Percentiles rank a stretch among this genome's conserved stretches.
phyloP scores from a whole-genome alignment of 305 asterid species.

The Euphrasia arctica region DNA sequence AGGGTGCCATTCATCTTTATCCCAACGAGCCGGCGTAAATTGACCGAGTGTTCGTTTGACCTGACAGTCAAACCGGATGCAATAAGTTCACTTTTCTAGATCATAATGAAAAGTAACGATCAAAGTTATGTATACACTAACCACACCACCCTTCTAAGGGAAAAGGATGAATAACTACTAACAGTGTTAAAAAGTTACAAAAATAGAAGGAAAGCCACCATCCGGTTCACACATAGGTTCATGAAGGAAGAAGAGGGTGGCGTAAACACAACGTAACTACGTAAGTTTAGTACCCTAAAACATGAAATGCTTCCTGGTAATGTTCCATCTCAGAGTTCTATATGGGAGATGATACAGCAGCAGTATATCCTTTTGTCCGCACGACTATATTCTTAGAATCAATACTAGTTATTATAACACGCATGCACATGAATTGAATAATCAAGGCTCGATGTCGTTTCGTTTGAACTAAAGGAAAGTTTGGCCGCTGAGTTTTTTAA shows the following conservation, averaged over 20 bases:
- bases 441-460: no score
- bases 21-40: constrained; percentile 96
- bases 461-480: no score
- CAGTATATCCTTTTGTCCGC: background rate
- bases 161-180: background rate
- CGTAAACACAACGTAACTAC: background rate
- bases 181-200: background rate
- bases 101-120: background rate
- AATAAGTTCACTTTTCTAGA: background rate
- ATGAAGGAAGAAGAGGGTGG: background rate
- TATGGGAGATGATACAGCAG: background rate
- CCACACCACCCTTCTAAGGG: constrained; percentile 3
- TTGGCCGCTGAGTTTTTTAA: no score
- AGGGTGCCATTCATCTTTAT: constrained; percentile 99
- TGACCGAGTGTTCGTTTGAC: constrained; percentile 89
- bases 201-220: background rate
- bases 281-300: background rate
- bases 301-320: background rate
- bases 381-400: background rate
- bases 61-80: constrained; percentile 32
- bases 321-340: constrained; percentile 3
- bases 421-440: no score
- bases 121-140: background rate
- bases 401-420: background rate
- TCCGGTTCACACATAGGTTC: background rate